Base-by-base conservation (phyloP, 257 asterid species). In the Gentiana macrophylla region DNA sequence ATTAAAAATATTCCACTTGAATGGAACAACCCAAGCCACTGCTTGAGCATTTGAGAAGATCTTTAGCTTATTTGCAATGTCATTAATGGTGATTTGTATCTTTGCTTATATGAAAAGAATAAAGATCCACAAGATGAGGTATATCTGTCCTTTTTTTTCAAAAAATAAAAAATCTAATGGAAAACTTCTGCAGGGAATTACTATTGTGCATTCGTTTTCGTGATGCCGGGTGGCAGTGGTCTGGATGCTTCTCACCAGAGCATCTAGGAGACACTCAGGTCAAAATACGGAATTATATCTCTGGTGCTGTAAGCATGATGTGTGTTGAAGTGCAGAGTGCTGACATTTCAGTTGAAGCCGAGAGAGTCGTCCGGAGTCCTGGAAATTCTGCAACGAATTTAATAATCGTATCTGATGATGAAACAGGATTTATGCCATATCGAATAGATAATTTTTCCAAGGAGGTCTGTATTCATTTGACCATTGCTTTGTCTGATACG, bases 171-270 rank as follows among this genome's bases (percentile, higher is more conserved):
- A 24, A 61, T 46, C 50, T 52, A 24, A 8, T 56, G 61, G 52
- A 48, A 6, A 52, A 58, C 6, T 63, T 49, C 68, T 70, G 46
- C 84, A 91, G 98, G 84, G 98, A 87, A 41, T 72, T 87, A 51
- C 72, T 84, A 67, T 81, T 91, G 62, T 82, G 93, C 32, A 70
- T 91, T 59, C 84, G 89, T 53, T 81, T 91, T 65, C 84, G 77
- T 58, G 98, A 79, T 66, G 95, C 96, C 62, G 96, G 98, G 65
- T 87, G 94, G 89, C 95, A 91, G 80, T 91, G 96, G 96, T 91
- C 98, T 45, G 98, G 98, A 45, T 80, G 92, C 75, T 91, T 91
- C 81, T 81, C 79, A 58, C 95, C 96, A 32, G 95, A 91, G 76
- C 90, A 81, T 63, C 79, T 91, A 53, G 98, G 98, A 60, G 98